These are phyloP conservation scores for Dendrobium nobile DNA, from an alignment of 106 monocot species.

Conservation along the genomic window DNA sequence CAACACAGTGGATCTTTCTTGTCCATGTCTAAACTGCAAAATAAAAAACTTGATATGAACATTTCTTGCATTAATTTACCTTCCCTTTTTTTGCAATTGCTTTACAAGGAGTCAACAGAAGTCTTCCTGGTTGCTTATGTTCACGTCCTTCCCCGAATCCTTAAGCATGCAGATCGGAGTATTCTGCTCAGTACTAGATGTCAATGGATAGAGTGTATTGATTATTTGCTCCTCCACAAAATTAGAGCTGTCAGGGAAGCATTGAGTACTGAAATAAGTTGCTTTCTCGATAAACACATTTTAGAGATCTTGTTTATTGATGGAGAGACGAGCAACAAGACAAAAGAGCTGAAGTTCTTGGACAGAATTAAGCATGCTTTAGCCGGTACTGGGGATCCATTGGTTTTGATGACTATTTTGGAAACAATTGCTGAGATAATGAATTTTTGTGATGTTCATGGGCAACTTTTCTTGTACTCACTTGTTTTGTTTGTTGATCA, in stretches of 20 bases:
- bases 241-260: constrained; percentile 71
- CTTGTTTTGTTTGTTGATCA: constrained; percentile 78
- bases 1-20: constrained; percentile 16
- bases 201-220: constrained; percentile 70
- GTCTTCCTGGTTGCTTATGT: constrained; percentile 40
- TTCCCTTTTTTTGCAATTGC: constrained; percentile 55
- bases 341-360: constrained; percentile 54
- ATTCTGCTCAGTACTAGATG: constrained; percentile 33
- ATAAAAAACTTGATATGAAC: constrained; percentile 9
- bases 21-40: constrained; percentile 27
- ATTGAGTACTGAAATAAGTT: constrained; percentile 55
- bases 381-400: constrained; percentile 43
- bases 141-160: constrained; percentile 56
- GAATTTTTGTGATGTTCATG: constrained; percentile 45
- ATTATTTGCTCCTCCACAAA: constrained; percentile 66
- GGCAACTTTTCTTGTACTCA: constrained; percentile 45
- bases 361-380: constrained; percentile 59
- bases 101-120: constrained; percentile 47
- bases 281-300: constrained; percentile 50
- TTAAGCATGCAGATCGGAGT: constrained; percentile 46
- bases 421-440: constrained; percentile 60
- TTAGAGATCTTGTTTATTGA: constrained; percentile 51
- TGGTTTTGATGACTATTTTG: constrained; percentile 64
- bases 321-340: constrained; percentile 17
- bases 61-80: constrained; percentile 29